Evolutionary conservation across 768 basidiomycete genomes (phyloP).

Genomic region (Coprinopsis sp.): DNA sequence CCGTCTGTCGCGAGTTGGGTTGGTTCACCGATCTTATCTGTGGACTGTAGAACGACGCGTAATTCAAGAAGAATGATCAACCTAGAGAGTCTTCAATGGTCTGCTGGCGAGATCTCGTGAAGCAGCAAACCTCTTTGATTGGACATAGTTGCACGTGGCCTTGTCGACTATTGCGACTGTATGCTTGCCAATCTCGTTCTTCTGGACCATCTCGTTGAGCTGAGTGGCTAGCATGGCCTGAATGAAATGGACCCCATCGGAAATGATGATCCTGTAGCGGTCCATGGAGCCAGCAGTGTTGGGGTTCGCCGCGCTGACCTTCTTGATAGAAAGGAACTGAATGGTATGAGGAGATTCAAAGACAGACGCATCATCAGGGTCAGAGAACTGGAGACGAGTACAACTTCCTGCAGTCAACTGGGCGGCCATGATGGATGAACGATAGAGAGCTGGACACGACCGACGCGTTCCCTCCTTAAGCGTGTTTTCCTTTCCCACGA

Average conservation of each 20-base stretch:
- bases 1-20: slow-evolving; percentile 29
- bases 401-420: slow-evolving; percentile 60
- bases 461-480: slow-evolving; percentile 12
- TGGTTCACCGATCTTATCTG: slow-evolving; percentile 72
- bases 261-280: slow-evolving; percentile 78
- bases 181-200: slow-evolving; percentile 58
- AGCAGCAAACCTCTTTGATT: slow-evolving; percentile 69
- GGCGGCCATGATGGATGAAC: slow-evolving; percentile 28
- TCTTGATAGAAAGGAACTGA: slow-evolving; percentile 83
- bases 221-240: slow-evolving; percentile 97
- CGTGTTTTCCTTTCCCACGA: neutral
- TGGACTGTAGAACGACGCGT: slow-evolving; percentile 45
- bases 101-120: neutral
- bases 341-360: slow-evolving; percentile 49
- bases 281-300: slow-evolving; percentile 35
- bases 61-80: slow-evolving; percentile 77
- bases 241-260: slow-evolving; percentile 80
- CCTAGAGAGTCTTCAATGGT: slow-evolving; percentile 32
- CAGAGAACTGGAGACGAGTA: slow-evolving; percentile 40
- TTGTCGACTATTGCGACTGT: slow-evolving; percentile 66
- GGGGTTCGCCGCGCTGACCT: slow-evolving; percentile 44
- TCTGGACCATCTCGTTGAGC: slow-evolving; percentile 70
- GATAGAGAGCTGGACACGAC: slow-evolving; percentile 14
- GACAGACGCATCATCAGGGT: slow-evolving; percentile 38
- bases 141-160: slow-evolving; percentile 78